Evolutionary conservation across 768 basidiomycete genomes (phyloP).

Genomic region (Kwoniella newhampshirensis): DNA sequence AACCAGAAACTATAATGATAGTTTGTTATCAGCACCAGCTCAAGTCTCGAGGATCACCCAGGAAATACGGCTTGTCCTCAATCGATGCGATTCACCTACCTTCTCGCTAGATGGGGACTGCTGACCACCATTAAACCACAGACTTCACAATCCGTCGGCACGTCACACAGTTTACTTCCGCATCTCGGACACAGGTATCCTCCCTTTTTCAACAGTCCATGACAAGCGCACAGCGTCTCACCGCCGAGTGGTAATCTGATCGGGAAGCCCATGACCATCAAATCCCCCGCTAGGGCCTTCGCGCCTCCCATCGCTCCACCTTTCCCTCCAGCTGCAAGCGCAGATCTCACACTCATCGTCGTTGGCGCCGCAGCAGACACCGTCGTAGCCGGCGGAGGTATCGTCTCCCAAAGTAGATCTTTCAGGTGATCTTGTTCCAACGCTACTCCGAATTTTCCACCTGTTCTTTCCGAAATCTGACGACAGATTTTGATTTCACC

Average conservation of each 20-base stretch:
- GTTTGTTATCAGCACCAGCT: neutral
- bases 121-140: constrained; percentile 98
- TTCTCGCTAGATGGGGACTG: constrained; percentile 92
- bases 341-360: constrained; percentile 53
- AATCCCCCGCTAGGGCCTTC: constrained; percentile 58
- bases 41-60: constrained; percentile 1
- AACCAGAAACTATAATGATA: constrained; percentile 51
- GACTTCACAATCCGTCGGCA: constrained; percentile 96
- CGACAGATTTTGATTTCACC: constrained; percentile 99
- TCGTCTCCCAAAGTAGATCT: constrained; percentile 89
- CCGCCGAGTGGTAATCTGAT: constrained; percentile 77
- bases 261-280: constrained; percentile 99
- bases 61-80: too few relatives aligned
- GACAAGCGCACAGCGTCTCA: constrained; percentile 86
- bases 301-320: constrained; percentile 56
- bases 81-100: constrained; percentile 51
- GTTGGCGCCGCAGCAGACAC: constrained; percentile 34
- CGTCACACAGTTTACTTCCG: constrained; percentile 88
- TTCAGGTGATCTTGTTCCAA: constrained; percentile 97
- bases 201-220: constrained; percentile 84
- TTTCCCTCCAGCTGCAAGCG: constrained; percentile 57
- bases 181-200: constrained; percentile 96
- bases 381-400: constrained; percentile 78
- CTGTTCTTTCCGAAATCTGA: constrained; percentile 84
- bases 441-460: constrained; percentile 90